A percentile compares a stretch with the other conserved stretches of the same genome.
Conservation (phyloP, 345 rosid genomes). For the Hypericum perforatum region DNA sequence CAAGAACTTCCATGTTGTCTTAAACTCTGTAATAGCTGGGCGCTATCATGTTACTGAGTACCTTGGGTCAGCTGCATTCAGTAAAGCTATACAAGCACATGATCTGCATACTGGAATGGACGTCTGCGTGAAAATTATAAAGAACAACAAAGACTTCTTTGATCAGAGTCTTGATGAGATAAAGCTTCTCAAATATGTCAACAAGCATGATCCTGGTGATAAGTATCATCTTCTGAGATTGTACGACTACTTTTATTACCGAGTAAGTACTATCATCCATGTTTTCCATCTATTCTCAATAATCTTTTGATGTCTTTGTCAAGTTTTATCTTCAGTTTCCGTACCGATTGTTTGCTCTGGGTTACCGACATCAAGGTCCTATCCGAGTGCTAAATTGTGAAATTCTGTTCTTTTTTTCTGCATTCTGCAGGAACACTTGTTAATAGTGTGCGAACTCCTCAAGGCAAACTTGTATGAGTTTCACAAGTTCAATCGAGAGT, state of each 20-base stretch:
- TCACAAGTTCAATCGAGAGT: slow-evolving; percentile 92
- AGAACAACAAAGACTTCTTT: slow-evolving; percentile 98
- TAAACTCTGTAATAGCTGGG: slow-evolving; percentile 93
- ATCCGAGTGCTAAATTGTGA: slow-evolving; percentile 10
- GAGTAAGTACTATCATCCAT: slow-evolving; percentile 41
- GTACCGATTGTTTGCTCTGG: background rate
- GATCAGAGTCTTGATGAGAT: slow-evolving; percentile 99
- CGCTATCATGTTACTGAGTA: slow-evolving; percentile 97
- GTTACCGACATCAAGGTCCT: background rate
- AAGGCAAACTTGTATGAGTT: slow-evolving; percentile 98
- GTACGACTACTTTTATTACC: slow-evolving; percentile 93
- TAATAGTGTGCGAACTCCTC: slow-evolving; percentile 95
- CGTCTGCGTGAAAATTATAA: slow-evolving; percentile 92
- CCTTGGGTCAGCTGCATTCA: slow-evolving; percentile 99
- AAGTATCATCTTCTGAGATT: slow-evolving; percentile 91
- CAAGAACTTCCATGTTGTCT: slow-evolving; percentile 91
- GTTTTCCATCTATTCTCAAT: background rate
- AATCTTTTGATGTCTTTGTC: background rate
- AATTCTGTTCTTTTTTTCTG: slow-evolving; percentile 1
- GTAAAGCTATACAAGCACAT: slow-evolving; percentile 99
- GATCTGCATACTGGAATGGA: slow-evolving; percentile 98
- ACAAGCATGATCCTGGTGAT: slow-evolving; percentile 98
- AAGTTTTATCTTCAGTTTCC: background rate
- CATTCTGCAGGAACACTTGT: slow-evolving; percentile 80
- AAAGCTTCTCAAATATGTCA: slow-evolving; percentile 92